Percentiles rank a stretch among this genome's conserved stretches.
These are phyloP conservation scores for Wickerhamomyces alni DNA, from an alignment of 805 yeast species.

Conservation along the genomic window DNA sequence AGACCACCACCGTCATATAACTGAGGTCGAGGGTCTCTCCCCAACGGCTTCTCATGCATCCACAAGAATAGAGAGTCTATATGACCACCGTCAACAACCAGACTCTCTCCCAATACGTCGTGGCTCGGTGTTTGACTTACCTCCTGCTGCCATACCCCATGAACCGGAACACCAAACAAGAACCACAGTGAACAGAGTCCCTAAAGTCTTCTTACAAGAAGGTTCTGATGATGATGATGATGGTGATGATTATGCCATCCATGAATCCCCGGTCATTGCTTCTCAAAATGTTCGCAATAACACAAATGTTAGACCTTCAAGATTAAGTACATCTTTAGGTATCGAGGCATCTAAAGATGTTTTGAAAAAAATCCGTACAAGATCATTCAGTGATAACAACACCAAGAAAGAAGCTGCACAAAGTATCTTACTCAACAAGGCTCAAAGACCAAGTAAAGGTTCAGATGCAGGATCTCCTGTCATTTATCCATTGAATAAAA, in stretches of 20 bases:
- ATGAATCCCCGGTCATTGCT: slow-evolving; percentile 8
- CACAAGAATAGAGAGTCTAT: slow-evolving; percentile 34
- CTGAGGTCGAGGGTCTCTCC: slow-evolving; percentile 2
- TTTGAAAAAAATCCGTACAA: slow-evolving; percentile 18
- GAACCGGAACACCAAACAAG: no score
- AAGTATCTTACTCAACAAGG: slow-evolving; percentile 25
- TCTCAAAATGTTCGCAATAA: slow-evolving; percentile 1
- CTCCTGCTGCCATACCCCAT: slow-evolving; percentile 19
- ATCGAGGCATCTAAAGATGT: neutral
- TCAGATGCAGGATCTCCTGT: slow-evolving; percentile 17
- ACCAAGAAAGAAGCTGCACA: slow-evolving; percentile 15
- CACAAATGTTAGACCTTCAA: slow-evolving; percentile 8
- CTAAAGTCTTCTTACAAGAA: neutral
- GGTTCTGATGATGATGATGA: slow-evolving; percentile 8
- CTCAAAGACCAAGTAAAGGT: slow-evolving; percentile 17
- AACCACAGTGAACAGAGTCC: neutral
- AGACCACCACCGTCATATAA: neutral
- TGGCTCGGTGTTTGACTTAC: slow-evolving; percentile 17
- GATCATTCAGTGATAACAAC: slow-evolving; percentile 34
- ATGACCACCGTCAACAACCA: slow-evolving; percentile 45
- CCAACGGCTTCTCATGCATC: slow-evolving; percentile 26
- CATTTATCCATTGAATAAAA: slow-evolving; percentile 17
- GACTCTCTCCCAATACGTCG: slow-evolving; percentile 33
- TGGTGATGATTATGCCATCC: slow-evolving; percentile 14
- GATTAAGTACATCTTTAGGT: slow-evolving; percentile 6